Conservation (phyloP, 2,329 filamentous ascomycete genomes). For the Xylaria multiplex region DNA sequence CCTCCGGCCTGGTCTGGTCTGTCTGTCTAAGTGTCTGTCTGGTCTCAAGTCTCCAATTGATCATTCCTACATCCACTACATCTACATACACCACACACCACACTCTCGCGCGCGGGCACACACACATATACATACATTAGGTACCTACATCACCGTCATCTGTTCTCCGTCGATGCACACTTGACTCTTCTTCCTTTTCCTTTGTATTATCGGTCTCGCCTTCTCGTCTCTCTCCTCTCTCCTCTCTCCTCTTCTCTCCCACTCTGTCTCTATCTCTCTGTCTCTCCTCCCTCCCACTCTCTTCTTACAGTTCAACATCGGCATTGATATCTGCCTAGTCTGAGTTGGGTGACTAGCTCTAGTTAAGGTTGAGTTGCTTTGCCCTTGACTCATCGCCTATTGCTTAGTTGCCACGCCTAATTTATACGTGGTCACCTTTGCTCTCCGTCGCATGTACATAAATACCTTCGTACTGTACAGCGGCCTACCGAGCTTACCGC, state of each 20-base stretch:
- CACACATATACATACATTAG: constrained; percentile 19
- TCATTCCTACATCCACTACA: constrained; percentile 18
- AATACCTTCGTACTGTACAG: neutral
- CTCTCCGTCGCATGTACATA: neutral
- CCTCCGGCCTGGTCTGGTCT: constrained; percentile 3
- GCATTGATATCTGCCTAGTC: neutral
- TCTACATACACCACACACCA: too few relatives aligned
- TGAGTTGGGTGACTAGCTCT: neutral
- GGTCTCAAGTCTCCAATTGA: constrained; percentile 18
- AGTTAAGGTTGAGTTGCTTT: neutral
- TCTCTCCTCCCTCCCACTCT: too few relatives aligned
- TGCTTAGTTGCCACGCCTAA: neutral
- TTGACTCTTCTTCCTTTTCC: constrained; percentile 18
- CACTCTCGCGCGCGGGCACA: neutral
- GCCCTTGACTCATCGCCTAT: neutral
- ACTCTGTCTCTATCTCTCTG: neutral
- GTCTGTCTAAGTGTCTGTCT: too few relatives aligned
- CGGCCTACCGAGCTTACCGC: constrained; percentile 8
- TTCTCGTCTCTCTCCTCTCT: neutral
- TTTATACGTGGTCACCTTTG: neutral
- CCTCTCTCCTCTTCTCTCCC: neutral
- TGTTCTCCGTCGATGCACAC: constrained; percentile 12
- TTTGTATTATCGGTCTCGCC: neutral
- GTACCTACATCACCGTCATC: constrained; percentile 17
- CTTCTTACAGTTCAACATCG: constrained; percentile 1